phyloP scores from a whole-genome alignment of 148 eudicot species.

The Agrostemma githago region DNA sequence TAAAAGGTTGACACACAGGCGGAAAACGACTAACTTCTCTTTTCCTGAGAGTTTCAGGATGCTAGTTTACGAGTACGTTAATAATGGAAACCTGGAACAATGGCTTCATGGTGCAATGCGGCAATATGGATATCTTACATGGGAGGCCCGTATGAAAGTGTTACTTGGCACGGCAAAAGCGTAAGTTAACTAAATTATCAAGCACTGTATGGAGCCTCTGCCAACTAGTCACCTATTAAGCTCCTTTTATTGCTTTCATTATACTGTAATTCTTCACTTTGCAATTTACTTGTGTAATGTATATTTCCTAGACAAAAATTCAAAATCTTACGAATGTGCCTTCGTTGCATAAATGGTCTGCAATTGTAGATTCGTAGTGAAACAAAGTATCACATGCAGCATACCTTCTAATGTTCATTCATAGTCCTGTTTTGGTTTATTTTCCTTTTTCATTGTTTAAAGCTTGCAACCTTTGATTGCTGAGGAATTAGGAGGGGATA shows the following conservation, averaged over 20 bases:
- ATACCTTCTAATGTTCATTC: neutral
- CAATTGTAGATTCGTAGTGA: neutral
- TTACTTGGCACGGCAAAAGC: conserved; percentile 76
- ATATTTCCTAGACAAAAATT: neutral
- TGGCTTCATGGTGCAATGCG: conserved; percentile 84
- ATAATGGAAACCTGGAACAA: conserved; percentile 73
- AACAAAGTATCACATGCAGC: neutral
- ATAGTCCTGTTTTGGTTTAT: neutral
- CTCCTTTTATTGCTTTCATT: neutral
- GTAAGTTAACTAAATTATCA: conserved; percentile 36
- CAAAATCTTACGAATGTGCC: neutral
- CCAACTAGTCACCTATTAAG: neutral
- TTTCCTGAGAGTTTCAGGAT: conserved; percentile 39
- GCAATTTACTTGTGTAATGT: neutral
- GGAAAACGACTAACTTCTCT: conserved; percentile 9
- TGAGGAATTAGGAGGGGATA: too few species aligned
- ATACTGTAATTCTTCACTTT: neutral
- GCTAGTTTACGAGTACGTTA: conserved; percentile 69
- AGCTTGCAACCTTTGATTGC: too few species aligned
- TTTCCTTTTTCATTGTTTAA: neutral
- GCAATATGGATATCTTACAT: conserved; percentile 63
- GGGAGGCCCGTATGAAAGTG: conserved; percentile 70
- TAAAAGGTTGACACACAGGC: neutral
- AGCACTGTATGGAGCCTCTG: neutral
- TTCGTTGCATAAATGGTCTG: neutral